These are phyloP conservation scores for Cladorrhinum sp. DNA, from an alignment of 2,329 filamentous ascomycete species.

Conservation along the genomic window DNA sequence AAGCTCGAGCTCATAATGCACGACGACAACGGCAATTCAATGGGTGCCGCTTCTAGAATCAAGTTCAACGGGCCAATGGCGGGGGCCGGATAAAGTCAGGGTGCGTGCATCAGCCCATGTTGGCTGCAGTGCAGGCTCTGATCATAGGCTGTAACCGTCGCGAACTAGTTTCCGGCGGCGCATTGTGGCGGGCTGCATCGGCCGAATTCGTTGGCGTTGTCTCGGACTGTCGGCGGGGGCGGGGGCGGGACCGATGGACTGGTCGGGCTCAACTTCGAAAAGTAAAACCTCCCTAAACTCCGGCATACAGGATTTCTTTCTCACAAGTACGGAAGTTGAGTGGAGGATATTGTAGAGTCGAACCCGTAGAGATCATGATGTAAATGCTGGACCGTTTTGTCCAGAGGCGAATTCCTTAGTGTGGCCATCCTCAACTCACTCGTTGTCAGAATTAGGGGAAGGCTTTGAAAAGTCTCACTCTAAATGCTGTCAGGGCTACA, in stretches of 20 bases:
- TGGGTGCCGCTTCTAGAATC: neutral
- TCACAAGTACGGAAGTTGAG: no score
- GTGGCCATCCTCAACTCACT: no score
- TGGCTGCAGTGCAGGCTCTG: slow-evolving; percentile 13
- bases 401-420: no score
- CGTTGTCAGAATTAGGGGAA: no score
- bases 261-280: no score
- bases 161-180: neutral
- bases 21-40: slow-evolving; percentile 13
- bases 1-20: slow-evolving; percentile 6
- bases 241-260: neutral
- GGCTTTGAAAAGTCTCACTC: no score
- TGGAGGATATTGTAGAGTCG: no score
- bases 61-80: slow-evolving; percentile 11
- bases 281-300: no score
- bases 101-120: slow-evolving; percentile 9
- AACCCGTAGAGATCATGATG: no score
- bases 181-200: neutral
- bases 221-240: neutral
- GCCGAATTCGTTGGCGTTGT: neutral
- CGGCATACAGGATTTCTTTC: no score
- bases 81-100: slow-evolving; percentile 17
- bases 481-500: neutral
- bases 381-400: no score
- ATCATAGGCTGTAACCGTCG: neutral